Evolutionary conservation across 768 basidiomycete species (phyloP).

Genomic region (Mycena latifolia): DNA sequence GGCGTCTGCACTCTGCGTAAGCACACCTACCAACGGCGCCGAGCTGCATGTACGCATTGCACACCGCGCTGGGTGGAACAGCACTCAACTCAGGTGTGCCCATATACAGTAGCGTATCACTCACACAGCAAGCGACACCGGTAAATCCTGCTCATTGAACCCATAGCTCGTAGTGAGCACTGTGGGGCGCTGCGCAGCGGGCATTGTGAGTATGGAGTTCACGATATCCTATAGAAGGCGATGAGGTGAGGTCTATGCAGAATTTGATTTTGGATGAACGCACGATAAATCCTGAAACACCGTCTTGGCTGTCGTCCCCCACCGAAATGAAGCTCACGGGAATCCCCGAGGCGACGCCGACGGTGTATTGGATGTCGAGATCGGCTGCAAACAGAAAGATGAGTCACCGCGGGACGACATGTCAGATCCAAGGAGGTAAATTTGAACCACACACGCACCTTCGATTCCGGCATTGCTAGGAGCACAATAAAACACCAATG

Average conservation of each 20-base stretch:
- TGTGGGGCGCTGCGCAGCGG: slow-evolving; percentile 48
- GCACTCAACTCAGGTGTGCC: neutral
- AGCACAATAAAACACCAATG: too few species aligned
- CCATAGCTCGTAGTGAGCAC: slow-evolving; percentile 54
- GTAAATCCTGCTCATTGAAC: slow-evolving; percentile 51
- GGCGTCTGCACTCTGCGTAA: slow-evolving; percentile 15
- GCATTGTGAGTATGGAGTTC: slow-evolving; percentile 52
- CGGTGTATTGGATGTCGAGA: slow-evolving; percentile 59
- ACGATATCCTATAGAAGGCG: slow-evolving; percentile 37
- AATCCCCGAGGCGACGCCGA: slow-evolving; percentile 50
- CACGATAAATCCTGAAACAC: slow-evolving; percentile 1
- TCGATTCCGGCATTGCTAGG: slow-evolving; percentile 42
- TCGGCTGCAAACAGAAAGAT: slow-evolving; percentile 39
- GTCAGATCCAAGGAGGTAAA: neutral
- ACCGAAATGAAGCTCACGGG: slow-evolving; percentile 50
- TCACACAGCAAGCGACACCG: slow-evolving; percentile 43
- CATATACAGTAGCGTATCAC: neutral
- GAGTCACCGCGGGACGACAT: slow-evolving; percentile 34
- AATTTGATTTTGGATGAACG: slow-evolving; percentile 40
- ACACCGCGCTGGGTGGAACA: slow-evolving; percentile 34
- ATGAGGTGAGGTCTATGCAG: slow-evolving; percentile 53
- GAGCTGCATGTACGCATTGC: slow-evolving; percentile 32
- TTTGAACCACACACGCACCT: neutral
- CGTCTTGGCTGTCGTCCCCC: slow-evolving; percentile 6
- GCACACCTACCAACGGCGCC: slow-evolving; percentile 37